These are phyloP conservation scores for Penicillium sp. DNA, from an alignment of 2,329 filamentous ascomycete species.

Conservation along the genomic window DNA sequence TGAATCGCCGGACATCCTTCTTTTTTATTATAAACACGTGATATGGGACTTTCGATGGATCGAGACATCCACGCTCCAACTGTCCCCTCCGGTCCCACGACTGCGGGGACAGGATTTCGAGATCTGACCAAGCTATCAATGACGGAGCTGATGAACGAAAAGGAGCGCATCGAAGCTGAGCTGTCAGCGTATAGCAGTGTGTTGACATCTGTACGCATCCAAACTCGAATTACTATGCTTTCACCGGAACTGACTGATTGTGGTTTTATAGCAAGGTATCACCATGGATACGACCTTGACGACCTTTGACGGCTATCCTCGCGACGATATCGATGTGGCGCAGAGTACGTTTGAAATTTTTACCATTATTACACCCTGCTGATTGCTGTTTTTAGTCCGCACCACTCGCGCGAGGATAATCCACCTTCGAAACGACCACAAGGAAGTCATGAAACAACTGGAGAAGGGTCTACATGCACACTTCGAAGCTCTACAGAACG, in stretches of 20 bases:
- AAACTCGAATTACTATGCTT: not conserved
- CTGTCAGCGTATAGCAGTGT: conserved; percentile 79
- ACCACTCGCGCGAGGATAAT: conserved; percentile 92
- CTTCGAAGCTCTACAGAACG: conserved; percentile 68
- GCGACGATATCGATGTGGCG: conserved; percentile 89
- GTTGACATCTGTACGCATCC: conserved; percentile 70
- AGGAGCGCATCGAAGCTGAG: conserved; percentile 80
- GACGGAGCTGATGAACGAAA: conserved; percentile 75
- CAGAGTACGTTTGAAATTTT: conserved; percentile 62
- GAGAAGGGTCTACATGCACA: conserved; percentile 85
- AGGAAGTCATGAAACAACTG: conserved; percentile 75
- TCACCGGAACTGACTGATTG: conserved; percentile 15
- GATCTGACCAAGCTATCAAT: conserved; percentile 67
- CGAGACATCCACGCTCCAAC: conserved; percentile 62
- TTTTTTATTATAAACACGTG: not conserved
- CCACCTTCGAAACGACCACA: conserved; percentile 86
- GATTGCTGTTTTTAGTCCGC: conserved; percentile 58
- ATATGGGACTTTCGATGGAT: conserved; percentile 49
- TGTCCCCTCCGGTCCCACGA: conserved; percentile 73
- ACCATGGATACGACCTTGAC: conserved; percentile 86
- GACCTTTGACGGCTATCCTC: conserved; percentile 85
- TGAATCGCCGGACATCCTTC: not conserved
- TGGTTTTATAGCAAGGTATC: conserved; percentile 69
- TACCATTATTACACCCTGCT: conserved; percentile 3
- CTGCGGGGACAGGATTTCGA: conserved; percentile 52